Conservation (phyloP, 192 early-diverging fungal genomes). For the Lobosporangium transversale region DNA sequence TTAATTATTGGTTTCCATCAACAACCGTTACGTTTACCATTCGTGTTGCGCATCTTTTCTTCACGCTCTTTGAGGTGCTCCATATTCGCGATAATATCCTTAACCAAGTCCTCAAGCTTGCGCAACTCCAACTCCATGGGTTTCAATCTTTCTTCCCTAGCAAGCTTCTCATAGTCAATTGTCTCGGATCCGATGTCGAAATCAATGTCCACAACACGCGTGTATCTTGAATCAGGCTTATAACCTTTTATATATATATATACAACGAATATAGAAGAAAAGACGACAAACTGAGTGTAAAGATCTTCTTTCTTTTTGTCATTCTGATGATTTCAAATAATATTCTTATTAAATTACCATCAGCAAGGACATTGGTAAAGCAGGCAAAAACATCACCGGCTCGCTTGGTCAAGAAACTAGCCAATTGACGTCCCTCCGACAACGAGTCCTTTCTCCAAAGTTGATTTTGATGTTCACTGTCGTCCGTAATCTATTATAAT, state of each 20-base stretch:
- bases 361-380: constrained; percentile 79
- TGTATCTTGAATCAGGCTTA: constrained; percentile 61
- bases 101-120: constrained; percentile 78
- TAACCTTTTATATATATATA: constrained; percentile 56
- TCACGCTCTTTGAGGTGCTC: constrained; percentile 86
- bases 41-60: constrained; percentile 86
- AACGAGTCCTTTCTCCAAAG: constrained; percentile 74
- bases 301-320: too few species aligned
- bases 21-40: constrained; percentile 65
- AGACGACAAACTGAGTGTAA: too few species aligned
- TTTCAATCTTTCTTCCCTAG: constrained; percentile 82
- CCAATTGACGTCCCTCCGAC: constrained; percentile 71
- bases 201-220: constrained; percentile 77
- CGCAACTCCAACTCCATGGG: constrained; percentile 92
- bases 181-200: constrained; percentile 90
- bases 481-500: constrained; percentile 72
- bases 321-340: too few species aligned
- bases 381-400: constrained; percentile 88
- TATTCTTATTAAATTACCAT: constrained; percentile 64
- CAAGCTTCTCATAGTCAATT: constrained; percentile 74
- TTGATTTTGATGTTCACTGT: constrained; percentile 73
- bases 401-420: constrained; percentile 80
- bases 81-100: constrained; percentile 86
- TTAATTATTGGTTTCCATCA: neutral
- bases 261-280: too few species aligned